phyloP scores from a whole-genome alignment of 169 alveolate species.

The Plasmodium vivax region DNA sequence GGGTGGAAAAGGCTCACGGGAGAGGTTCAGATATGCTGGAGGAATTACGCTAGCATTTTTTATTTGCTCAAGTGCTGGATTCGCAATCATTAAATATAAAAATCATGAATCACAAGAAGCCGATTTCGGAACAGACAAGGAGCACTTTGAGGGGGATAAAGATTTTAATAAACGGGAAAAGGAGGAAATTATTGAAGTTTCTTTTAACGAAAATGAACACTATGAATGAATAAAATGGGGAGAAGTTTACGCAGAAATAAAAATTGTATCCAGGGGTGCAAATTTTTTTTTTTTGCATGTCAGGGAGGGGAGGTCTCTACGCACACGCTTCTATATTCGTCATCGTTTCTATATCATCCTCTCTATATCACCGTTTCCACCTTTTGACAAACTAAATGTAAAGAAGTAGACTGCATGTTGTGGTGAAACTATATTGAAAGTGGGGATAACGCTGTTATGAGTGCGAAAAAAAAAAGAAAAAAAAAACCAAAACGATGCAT shows the following conservation, averaged over 20 bases:
- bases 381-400: too few relatives aligned
- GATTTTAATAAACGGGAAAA: neutral
- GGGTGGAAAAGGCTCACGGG: neutral
- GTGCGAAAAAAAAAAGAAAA: neutral
- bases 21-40: neutral
- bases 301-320: too few relatives aligned
- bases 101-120: neutral
- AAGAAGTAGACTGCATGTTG: too few relatives aligned
- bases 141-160: neutral
- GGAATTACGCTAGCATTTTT: constrained; percentile 8
- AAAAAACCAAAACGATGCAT: neutral
- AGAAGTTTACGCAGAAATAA: neutral
- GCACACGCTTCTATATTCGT: too few relatives aligned
- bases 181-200: constrained; percentile 8
- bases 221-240: neutral
- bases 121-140: neutral
- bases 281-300: too few relatives aligned
- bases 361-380: too few relatives aligned
- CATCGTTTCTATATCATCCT: too few relatives aligned
- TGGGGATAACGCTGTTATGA: too few relatives aligned
- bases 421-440: too few relatives aligned
- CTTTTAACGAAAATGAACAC: neutral
- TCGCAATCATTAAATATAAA: neutral
- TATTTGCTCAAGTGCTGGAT: constrained; percentile 20
- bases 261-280: too few relatives aligned